Base-by-base conservation (phyloP, 2,329 filamentous ascomycete genomes). In the Pseudopithomyces chartarum region DNA sequence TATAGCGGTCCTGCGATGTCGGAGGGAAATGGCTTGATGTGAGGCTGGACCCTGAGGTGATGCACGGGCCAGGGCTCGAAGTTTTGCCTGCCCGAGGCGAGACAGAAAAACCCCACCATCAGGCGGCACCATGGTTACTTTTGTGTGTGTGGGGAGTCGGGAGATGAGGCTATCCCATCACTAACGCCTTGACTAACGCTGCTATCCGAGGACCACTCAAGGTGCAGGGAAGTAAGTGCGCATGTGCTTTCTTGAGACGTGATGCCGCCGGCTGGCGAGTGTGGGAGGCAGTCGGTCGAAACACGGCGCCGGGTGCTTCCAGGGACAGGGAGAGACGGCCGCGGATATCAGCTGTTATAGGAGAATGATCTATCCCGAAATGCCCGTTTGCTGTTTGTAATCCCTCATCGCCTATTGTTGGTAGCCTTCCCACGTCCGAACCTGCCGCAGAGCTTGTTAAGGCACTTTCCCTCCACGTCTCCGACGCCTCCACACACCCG, bases 301-400 rank as follows among this genome's bases (percentile, higher is more conserved):
- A 51, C 23, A 42, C 11, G 26, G 48, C 33, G 22, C 48, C 33
- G 40, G 23, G 38, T 17, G 38, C 38, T 40, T 19, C n/a, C 38
- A 40, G n/a, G 34, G 34, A 12, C 10, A 17, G 12, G 17, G 19
- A 54, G 20, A 48, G 54, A 61, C 61, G 61, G 61, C 61, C 61
- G 61, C 61, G 61, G 61, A 64, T 40, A 42, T 20, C 26, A 51
- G 48, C 53, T 33, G 26, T 19, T 29, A 50, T 52, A 22, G 42
- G 51, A 48, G 44, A 19, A 61, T 59, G 55, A 62, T 56, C 58
- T 55, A 58, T 56, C 50, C 23, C 42, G 51, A 40, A 32, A 42
- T 34, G 47, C n/a, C 36, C 47, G 23, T 51, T 22, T 43, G 38
- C 29, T 33, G 42, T 43, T 46, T 42, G 20, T 45, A 23, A 23